Percentiles rank a stretch among this genome's conserved stretches.
These are phyloP conservation scores for Aaosphaeria arxii DNA, from an alignment of 2,329 filamentous ascomycete genomes.

Conservation along the genomic window DNA sequence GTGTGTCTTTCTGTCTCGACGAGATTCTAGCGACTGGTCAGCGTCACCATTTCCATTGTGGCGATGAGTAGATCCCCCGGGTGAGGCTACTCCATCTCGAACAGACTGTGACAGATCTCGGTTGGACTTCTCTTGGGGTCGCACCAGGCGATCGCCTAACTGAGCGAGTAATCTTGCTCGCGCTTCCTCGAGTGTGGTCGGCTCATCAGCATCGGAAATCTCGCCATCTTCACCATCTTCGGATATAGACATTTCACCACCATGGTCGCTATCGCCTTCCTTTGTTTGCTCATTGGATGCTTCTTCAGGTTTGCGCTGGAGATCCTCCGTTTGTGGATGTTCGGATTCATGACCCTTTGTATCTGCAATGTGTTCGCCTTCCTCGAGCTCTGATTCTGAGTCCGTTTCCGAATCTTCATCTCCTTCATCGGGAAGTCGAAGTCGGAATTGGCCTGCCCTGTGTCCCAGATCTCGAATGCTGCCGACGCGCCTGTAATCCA, in stretches of 20 bases:
- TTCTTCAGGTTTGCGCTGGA: background rate
- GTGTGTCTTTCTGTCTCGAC: background rate
- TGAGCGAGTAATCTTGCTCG: constrained; percentile 46
- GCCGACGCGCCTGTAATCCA: constrained; percentile 73
- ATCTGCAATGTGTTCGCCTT: background rate
- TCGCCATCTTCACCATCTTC: constrained; percentile 13
- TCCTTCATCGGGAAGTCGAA: constrained; percentile 15
- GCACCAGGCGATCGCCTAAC: constrained; percentile 31
- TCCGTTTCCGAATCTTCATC: constrained; percentile 2
- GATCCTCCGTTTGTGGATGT: background rate
- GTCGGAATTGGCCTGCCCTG: constrained; percentile 63
- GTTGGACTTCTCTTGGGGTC: background rate
- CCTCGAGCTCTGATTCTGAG: background rate
- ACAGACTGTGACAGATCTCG: constrained; percentile 1
- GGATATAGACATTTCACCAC: constrained; percentile 18
- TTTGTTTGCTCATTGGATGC: background rate
- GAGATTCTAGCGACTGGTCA: background rate
- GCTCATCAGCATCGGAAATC: constrained; percentile 4
- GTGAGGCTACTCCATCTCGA: background rate
- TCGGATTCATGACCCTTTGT: background rate
- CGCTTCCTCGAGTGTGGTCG: constrained; percentile 45
- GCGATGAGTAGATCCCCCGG: background rate
- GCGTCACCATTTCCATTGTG: background rate
- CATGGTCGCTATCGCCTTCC: constrained; percentile 6
- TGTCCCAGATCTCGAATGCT: constrained; percentile 77